A percentile compares a stretch with the other conserved stretches of the same genome.
phyloP scores from a whole-genome alignment of 306 rosid species.

The Prosopis cineraria region DNA sequence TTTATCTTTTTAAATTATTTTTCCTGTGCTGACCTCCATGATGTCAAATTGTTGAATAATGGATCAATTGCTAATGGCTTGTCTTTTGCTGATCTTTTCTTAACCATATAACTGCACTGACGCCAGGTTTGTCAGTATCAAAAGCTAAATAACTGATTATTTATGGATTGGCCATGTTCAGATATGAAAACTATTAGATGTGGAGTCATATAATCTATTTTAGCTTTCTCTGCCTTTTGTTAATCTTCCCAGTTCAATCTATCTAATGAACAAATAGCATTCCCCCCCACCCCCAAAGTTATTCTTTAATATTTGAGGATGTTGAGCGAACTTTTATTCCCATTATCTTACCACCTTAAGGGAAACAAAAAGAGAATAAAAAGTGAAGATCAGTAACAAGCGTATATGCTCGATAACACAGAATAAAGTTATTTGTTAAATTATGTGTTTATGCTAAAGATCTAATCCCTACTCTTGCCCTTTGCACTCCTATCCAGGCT shows the following conservation, averaged over 20 bases:
- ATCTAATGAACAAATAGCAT: neutral
- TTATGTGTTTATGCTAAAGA: conserved; percentile 11
- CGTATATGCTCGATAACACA: conserved; percentile 18
- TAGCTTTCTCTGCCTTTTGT: neutral
- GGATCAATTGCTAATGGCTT: neutral
- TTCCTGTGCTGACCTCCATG: conserved; percentile 9
- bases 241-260: neutral
- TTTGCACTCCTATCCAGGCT: conserved; percentile 50
- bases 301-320: neutral
- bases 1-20: conserved; percentile 2
- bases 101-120: neutral
- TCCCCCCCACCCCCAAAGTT: neutral
- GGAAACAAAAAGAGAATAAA: conserved; percentile 25
- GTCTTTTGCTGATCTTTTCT: neutral
- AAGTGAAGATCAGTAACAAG: conserved; percentile 21
- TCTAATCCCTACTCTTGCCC: conserved; percentile 7
- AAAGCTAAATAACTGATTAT: neutral
- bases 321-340: conserved; percentile 13
- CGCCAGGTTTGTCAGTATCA: neutral
- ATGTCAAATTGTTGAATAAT: neutral
- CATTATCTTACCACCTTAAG: conserved; percentile 1
- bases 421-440: neutral
- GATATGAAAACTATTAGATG: neutral
- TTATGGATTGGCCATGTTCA: neutral
- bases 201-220: neutral